These are phyloP conservation scores for Rhynchosporium secalis DNA, from an alignment of 2,329 filamentous ascomycete genomes.

Conservation along the genomic window DNA sequence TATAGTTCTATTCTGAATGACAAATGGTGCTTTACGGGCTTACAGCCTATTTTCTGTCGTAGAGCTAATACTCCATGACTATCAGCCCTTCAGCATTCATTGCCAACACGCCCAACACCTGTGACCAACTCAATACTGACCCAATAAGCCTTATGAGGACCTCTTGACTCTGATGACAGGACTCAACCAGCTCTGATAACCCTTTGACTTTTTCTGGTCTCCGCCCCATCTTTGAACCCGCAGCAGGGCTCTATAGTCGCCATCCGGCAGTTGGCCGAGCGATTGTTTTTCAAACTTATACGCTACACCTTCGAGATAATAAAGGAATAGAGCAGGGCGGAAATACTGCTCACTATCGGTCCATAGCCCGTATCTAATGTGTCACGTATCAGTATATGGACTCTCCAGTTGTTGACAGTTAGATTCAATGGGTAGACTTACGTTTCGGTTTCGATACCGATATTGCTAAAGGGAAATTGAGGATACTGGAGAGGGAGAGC, in stretches of 20 bases:
- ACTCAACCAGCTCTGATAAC: constrained; percentile 1
- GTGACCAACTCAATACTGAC: not conserved
- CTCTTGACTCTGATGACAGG: not conserved
- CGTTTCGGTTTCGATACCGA: not conserved
- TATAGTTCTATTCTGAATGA: too few species aligned
- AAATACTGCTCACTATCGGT: not conserved
- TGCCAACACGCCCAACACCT: not conserved
- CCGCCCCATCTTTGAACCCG: not conserved
- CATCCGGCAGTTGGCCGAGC: not conserved
- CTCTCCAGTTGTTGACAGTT: not conserved
- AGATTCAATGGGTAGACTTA: not conserved
- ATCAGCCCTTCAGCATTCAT: not conserved
- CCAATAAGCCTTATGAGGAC: not conserved
- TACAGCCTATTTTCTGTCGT: too few species aligned
- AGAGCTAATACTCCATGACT: too few species aligned
- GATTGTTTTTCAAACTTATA: not conserved
- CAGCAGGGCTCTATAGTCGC: not conserved
- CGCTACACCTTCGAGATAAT: not conserved
- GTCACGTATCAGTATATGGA: not conserved
- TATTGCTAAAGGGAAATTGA: not conserved
- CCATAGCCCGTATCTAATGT: not conserved
- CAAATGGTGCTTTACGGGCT: too few species aligned
- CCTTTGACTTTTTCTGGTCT: not conserved
- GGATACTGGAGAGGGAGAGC: not conserved
- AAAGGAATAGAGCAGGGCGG: not conserved